phyloP scores from a whole-genome alignment of 352 stramenopile species.

The Globisporangium megalacanthum region DNA sequence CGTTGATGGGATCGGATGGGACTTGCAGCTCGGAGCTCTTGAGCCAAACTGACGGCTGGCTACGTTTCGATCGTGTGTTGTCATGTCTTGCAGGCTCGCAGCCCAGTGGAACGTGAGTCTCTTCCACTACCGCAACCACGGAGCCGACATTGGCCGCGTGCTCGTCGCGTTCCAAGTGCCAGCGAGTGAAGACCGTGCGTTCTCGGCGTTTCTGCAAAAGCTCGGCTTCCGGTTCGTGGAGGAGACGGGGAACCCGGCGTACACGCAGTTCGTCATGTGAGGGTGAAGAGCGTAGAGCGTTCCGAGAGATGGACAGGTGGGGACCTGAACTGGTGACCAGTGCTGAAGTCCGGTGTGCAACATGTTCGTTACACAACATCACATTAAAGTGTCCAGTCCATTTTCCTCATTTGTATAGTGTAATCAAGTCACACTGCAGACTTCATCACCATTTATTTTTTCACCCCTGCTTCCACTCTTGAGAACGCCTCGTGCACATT shows the following conservation, averaged over 20 bases:
- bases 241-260: constrained; percentile 81
- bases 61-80: background rate
- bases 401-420: no score
- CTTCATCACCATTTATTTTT: no score
- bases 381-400: no score
- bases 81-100: constrained; percentile 2
- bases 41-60: background rate
- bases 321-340: no score
- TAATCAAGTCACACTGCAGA: no score
- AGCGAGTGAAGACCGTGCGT: constrained; percentile 39
- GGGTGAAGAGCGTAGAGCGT: constrained; percentile 9
- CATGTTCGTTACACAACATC: no score
- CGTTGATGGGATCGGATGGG: no score
- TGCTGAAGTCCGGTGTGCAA: background rate
- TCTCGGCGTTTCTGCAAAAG: constrained; percentile 56
- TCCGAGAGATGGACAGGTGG: no score
- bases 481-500: no score
- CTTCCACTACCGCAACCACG: constrained; percentile 99
- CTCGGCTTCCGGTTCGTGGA: constrained; percentile 79
- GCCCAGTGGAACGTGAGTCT: constrained; percentile 96
- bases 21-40: no score
- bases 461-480: no score
- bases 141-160: constrained; percentile 96
- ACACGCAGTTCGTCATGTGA: constrained; percentile 71
- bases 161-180: constrained; percentile 95